Base-by-base conservation (phyloP, 192 early-diverging fungal species). In the Coemansia sp. region DNA sequence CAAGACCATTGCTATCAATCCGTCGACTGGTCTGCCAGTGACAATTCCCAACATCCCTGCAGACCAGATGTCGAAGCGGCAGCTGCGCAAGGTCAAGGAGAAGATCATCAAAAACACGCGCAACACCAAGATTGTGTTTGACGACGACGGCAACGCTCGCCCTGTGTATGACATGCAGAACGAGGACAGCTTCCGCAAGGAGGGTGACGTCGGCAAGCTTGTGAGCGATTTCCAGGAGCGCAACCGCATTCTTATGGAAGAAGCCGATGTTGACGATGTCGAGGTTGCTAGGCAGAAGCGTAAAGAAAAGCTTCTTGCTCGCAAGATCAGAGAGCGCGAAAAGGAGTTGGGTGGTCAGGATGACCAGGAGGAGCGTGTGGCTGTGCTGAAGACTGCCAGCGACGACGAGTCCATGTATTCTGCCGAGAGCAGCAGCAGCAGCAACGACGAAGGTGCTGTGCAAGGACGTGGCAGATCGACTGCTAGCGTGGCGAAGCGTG, bases 91-190 rank as follows among this genome's bases (percentile, higher is more conserved):
- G 60, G 67, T 80, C 31, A 86, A 82, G 67, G 82, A 93, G 48
- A 94, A 95, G 73, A 76, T 83, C 31, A 69, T 89, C 73, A 92
- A 95, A 76, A 87, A 87, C 62, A 75, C 83, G 52, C 85, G 89
- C 33, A 87, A 83, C 69, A 79, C 90, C 42, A 92, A 90, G 68
- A 60, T 96, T 8, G 69, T 94, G 49, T 99, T 97, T 81, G 94
- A 98, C 83, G 97, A 99, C 63, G 94, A 97, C 5, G 97, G 97
- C 57, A 88, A 89, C 25, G 89, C 89, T 34, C 76, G 72, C 14
- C 85, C 88, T 61, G 63, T 89, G 10, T 94, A 94, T 63, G 86
- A 91, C 76, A 76, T 99, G 56, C 84, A 95, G 75, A 84, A 88
- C 50, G 89, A 96, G 59, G 85, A 84, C 32, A 88, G 88, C 25